Evolutionary conservation across 2,329 filamentous ascomycete genomes (phyloP).

Genomic region (Fusarium ramigenum): DNA sequence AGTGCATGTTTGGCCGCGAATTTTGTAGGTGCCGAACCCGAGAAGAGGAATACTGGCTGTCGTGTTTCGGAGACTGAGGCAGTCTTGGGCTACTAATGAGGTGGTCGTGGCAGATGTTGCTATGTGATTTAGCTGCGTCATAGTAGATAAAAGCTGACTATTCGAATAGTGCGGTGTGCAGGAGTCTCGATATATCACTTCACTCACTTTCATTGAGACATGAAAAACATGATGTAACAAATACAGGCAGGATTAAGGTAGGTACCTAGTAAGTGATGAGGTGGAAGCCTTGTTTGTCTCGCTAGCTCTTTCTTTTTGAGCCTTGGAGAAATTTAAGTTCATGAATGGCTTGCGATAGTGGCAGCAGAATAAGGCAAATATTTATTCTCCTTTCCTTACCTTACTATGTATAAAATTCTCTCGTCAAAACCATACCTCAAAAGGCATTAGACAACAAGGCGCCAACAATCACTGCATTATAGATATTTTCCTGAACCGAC

Average conservation of each 20-base stretch:
- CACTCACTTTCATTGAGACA: background rate
- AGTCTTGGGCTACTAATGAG: constrained; percentile 20
- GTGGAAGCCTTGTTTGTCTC: background rate
- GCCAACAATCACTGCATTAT: background rate
- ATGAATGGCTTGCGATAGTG: background rate
- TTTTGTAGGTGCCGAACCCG: constrained; percentile 77
- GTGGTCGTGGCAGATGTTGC: background rate
- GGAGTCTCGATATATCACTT: background rate
- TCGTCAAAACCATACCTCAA: background rate
- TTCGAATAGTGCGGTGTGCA: background rate
- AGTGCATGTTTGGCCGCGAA: constrained; percentile 62
- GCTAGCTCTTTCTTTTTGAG: background rate
- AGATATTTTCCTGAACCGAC: background rate
- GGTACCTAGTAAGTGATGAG: background rate
- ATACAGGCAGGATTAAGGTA: background rate
- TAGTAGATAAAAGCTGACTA: background rate
- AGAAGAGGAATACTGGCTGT: constrained; percentile 65
- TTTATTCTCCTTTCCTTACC: background rate
- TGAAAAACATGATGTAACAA: background rate
- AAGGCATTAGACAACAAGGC: background rate
- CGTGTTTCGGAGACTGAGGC: constrained; percentile 38
- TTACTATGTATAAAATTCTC: background rate
- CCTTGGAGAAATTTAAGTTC: background rate
- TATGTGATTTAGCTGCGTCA: background rate
- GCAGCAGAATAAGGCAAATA: background rate